phyloP scores from a whole-genome alignment of 2,329 filamentous ascomycete species.

The Colletotrichum sp. region DNA sequence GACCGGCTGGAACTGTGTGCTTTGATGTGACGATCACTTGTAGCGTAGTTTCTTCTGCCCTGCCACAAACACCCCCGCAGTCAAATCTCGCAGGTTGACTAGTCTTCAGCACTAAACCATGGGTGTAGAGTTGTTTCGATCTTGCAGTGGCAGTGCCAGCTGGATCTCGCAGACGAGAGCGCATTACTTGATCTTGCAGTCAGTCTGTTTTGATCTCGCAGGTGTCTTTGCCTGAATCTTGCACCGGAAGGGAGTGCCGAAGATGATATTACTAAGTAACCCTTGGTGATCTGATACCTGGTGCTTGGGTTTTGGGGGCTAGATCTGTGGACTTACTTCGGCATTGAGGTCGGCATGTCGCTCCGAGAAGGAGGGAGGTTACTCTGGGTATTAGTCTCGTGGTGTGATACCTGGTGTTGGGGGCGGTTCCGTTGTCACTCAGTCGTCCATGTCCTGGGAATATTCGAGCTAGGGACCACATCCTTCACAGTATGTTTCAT shows the following conservation, averaged over 20 bases:
- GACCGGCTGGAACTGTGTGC: background rate
- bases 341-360: background rate
- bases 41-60: background rate
- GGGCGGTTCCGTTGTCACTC: background rate
- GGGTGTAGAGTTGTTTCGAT: background rate
- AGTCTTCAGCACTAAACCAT: background rate
- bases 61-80: background rate
- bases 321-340: background rate
- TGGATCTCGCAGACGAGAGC: background rate
- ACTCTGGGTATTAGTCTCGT: background rate
- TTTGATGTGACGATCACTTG: background rate
- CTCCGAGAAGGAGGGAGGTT: background rate
- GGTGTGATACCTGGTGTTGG: background rate
- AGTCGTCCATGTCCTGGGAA: background rate
- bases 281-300: background rate
- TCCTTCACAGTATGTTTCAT: background rate
- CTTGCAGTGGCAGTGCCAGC: background rate
- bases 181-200: background rate
- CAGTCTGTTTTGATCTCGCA: background rate
- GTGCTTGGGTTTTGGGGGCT: background rate
- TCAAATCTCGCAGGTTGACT: background rate
- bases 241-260: background rate
- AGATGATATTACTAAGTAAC: background rate
- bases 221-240: background rate
- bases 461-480: rapidly evolving